Base-by-base conservation (phyloP, 495 filamentous ascomycete genomes). In the Penicillium simplicissimum region DNA sequence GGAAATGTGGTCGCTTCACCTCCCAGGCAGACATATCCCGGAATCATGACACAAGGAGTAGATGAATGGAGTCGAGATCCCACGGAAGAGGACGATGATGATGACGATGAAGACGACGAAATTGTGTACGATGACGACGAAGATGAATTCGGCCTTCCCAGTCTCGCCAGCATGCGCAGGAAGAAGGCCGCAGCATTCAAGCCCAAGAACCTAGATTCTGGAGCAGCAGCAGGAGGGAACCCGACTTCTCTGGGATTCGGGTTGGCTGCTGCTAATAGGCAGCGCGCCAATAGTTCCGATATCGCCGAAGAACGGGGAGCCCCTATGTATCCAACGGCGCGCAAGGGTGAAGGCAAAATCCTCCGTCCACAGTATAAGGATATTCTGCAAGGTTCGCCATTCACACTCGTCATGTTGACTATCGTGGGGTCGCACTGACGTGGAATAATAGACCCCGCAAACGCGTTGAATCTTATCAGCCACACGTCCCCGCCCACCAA, bases 351-450 rank as follows among this genome's bases (percentile, higher is more conserved):
- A 68, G 94, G 90, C 8, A 98, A 98, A 75, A 97, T 97, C 42
- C 80, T 98, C 15, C 87, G 96, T 38, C 95, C 96, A 49, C 95
- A 98, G 73, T 98, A 97, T 68, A 97, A 98, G 74, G 96, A 97
- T 48, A 93, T 98, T 5, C 74, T 98, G 13, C 88, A 88, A 78
- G 88, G 88, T 89, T 64, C 59, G 72, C 55, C 57, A 60, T 36
- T n/a, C 6, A 21, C n/a, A 54, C 21, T 31, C 28, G 28, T 31
- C 6, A 21, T n/a, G 37, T 6, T n/a, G 37, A 8, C 42, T 11
- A 2, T 15, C 33, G 62, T 55, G 28, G 34, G n/a, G 55, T 45
- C 8, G 36, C 45, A 45, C 61, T 72, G 23, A 64, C 35, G 19
- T 60, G 31, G 31, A 19, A 7, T 55, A 17, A 48, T 57, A 90